Conservation (phyloP, 441 rosid genomes). For the Euphorbia corollata region DNA sequence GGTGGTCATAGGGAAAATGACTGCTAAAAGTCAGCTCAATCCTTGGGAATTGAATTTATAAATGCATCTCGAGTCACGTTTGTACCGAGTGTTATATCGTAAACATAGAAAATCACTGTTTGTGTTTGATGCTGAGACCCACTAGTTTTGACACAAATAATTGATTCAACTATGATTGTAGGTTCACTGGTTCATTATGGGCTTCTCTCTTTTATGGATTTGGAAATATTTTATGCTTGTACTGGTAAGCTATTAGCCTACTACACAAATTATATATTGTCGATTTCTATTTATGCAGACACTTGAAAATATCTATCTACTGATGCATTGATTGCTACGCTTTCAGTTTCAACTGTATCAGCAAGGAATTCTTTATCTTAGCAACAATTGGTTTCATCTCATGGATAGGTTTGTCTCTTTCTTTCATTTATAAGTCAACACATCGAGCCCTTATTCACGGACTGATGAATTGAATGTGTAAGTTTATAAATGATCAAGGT, state of each 20-base stretch:
- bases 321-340: neutral
- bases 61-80: neutral
- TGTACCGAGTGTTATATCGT: neutral
- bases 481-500: no score
- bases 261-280: slow-evolving; percentile 1
- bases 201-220: slow-evolving; percentile 80
- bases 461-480: no score
- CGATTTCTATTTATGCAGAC: neutral
- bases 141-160: neutral
- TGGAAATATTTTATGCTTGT: slow-evolving; percentile 77
- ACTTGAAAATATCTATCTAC: neutral
- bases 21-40: no score
- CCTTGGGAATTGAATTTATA: neutral
- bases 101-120: neutral
- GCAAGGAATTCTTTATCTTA: slow-evolving; percentile 54
- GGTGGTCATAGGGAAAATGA: no score
- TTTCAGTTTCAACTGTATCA: slow-evolving; percentile 50
- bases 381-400: slow-evolving; percentile 62
- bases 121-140: neutral
- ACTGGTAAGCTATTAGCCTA: slow-evolving; percentile 39
- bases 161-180: slow-evolving; percentile 24
- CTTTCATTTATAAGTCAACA: no score
- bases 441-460: no score
- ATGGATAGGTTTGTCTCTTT: slow-evolving; percentile 58
- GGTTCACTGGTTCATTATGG: slow-evolving; percentile 90